Base-by-base conservation (phyloP, 257 asterid genomes). In the Cordia subcordata region DNA sequence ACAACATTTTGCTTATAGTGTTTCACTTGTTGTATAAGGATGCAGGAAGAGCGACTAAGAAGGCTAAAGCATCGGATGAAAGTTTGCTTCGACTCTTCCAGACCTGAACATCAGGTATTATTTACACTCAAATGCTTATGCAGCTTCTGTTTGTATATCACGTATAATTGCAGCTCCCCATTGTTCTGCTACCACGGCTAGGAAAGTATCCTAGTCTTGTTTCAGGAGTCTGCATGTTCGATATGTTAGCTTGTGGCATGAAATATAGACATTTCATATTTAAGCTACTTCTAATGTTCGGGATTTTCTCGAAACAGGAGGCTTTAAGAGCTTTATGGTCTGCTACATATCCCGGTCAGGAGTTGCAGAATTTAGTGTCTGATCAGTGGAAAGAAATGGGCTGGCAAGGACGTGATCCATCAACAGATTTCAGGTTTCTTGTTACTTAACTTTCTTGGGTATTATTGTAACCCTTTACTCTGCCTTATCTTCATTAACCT, bases 331-430 rank as follows among this genome's bases (percentile, higher is more conserved):
- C 96, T 42, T 73, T 90, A 49, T 90, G 97, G 97, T 69, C 68
- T 45, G 88, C 93, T 32, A 75, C 97, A 23, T 90, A 81, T 64
- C 97, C 97, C 40, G 86, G 76, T 17, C 76, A 73, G 70, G 78
- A 87, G 74, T 77, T 90, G 33, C 79, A 69, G 13, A 70, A 83
- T 79, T 79, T 90, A 80, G 72, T 87, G 71, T 90, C 96, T 63
- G 94, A 87, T 59, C 93, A 82, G 69, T 87, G 97, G 97, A 90
- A 90, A 71, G 81, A 90, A 66, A 90, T 90, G 97, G 97, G 97
- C 60, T 90, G 97, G 97, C 97, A 90, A 69, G 97, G 97, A 39
- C 87, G 86, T 76, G 95, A 90, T 76, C 97, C 97, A 12, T 86
- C 97, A 3, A 90, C 94, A 4, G 97, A 90, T 75, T 90, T 90